phyloP scores from a whole-genome alignment of 23 red algal genomes.

The Rhodosorus marinus region DNA sequence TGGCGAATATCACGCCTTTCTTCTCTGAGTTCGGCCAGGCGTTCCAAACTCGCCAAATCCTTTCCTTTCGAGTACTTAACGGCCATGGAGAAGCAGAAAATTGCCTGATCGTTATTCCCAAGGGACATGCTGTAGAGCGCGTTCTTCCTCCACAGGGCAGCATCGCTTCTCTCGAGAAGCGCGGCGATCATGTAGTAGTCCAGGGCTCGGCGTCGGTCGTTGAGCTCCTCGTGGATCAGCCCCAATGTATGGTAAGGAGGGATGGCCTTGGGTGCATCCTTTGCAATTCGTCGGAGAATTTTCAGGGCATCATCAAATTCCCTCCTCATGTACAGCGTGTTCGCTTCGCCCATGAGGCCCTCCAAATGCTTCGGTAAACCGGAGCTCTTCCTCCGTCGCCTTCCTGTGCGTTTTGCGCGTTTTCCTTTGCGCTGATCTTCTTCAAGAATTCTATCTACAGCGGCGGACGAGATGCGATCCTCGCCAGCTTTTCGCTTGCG shows the following conservation, averaged over 20 bases:
- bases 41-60: slow-evolving; percentile 25
- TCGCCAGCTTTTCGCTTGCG: too few relatives aligned
- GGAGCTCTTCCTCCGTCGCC: slow-evolving; percentile 2
- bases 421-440: too few relatives aligned
- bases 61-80: slow-evolving; percentile 17
- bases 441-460: too few relatives aligned
- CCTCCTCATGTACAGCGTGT: slow-evolving; percentile 25
- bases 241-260: slow-evolving; percentile 58
- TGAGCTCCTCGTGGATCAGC: slow-evolving; percentile 37
- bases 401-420: too few relatives aligned
- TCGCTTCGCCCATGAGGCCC: slow-evolving; percentile 55
- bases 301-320: slow-evolving; percentile 31
- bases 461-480: too few relatives aligned
- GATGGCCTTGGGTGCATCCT: slow-evolving; percentile 55
- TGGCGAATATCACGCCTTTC: too few relatives aligned
- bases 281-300: slow-evolving; percentile 22
- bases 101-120: slow-evolving; percentile 14
- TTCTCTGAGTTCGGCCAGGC: slow-evolving; percentile 20
- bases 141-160: slow-evolving; percentile 30
- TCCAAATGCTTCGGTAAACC: slow-evolving; percentile 42
- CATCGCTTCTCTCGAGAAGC: slow-evolving; percentile 48
- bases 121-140: slow-evolving; percentile 5
- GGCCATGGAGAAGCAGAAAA: slow-evolving; percentile 47
- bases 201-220: slow-evolving; percentile 43
- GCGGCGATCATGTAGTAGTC: slow-evolving; percentile 55